A percentile compares a stretch with the other conserved stretches of the same genome.
Evolutionary conservation across 768 basidiomycete species (phyloP).

Genomic region (Leccinum subtestaceum): DNA sequence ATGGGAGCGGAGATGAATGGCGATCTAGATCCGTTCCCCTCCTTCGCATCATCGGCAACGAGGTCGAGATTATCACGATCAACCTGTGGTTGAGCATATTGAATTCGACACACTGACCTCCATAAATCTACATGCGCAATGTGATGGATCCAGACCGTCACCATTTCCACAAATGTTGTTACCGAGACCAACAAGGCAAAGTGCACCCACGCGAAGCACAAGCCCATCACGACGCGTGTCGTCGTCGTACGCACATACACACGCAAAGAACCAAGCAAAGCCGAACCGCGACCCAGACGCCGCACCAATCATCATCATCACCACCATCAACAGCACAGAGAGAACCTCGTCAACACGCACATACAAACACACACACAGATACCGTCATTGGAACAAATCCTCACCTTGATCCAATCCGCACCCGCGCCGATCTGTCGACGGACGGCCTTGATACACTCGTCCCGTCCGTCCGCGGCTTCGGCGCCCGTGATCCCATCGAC

Average conservation of each 20-base stretch:
- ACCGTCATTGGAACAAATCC: conserved; percentile 3
- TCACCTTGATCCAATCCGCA: conserved; percentile 67
- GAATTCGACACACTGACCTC: conserved; percentile 35
- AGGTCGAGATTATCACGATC: background rate
- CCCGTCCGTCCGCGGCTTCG: conserved; percentile 55
- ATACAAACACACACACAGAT: conserved; percentile 6
- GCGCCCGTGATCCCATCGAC: conserved; percentile 58
- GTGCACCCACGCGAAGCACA: conserved; percentile 15
- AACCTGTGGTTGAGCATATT: background rate
- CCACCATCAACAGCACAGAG: background rate
- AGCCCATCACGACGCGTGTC: conserved; percentile 1
- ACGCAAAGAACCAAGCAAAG: background rate
- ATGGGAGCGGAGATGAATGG: conserved; percentile 12
- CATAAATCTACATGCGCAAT: conserved; percentile 43
- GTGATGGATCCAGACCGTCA: background rate
- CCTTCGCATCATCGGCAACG: background rate
- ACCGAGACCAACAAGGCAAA: conserved; percentile 1
- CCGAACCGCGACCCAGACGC: background rate
- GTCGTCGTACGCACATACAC: background rate
- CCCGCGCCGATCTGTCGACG: conserved; percentile 62
- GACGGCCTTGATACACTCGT: conserved; percentile 53
- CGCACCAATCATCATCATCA: background rate
- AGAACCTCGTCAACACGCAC: background rate
- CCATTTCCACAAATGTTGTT: background rate
- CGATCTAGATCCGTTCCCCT: conserved; percentile 1